A percentile compares a stretch with the other conserved stretches of the same genome.
These are phyloP conservation scores for Streptanthus diversifolius DNA, from an alignment of 345 rosid species.

Conservation along the genomic window DNA sequence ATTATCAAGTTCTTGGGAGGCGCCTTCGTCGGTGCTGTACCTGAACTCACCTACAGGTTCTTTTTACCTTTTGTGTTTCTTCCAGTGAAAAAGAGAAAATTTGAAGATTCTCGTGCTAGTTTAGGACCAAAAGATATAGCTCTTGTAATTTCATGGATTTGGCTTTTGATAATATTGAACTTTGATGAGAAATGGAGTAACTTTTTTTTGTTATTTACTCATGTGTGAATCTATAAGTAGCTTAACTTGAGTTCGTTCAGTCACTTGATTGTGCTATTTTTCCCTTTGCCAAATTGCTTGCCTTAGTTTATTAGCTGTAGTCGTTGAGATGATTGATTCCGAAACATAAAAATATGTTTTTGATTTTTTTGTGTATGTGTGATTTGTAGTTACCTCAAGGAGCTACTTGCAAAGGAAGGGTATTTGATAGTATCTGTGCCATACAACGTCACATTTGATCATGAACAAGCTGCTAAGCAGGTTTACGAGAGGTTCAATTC, in stretches of 20 bases:
- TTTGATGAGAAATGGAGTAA: too few species aligned
- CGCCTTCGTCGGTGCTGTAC: conserved; percentile 87
- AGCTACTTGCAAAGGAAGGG: conserved; percentile 86
- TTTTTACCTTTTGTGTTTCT: not conserved
- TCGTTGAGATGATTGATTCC: not conserved
- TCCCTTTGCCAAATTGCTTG: not conserved
- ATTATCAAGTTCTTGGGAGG: conserved; percentile 85
- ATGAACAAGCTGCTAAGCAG: conserved; percentile 65
- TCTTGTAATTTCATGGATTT: too few species aligned
- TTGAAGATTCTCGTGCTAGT: too few species aligned
- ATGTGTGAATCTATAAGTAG: too few species aligned
- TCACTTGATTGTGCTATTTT: not conserved
- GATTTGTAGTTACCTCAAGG: conserved; percentile 55
- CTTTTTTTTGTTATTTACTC: too few species aligned
- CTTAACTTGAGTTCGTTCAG: not conserved
- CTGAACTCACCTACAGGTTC: conserved; percentile 87
- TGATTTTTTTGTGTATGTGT: not conserved
- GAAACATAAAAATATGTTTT: not conserved
- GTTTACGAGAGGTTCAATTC: conserved; percentile 71
- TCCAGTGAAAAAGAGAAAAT: not conserved
- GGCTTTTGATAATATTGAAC: too few species aligned
- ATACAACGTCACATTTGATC: conserved; percentile 89
- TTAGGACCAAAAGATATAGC: too few species aligned
- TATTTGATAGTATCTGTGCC: conserved; percentile 77
- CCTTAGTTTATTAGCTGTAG: not conserved